A percentile compares a stretch with the other conserved stretches of the same genome.
Evolutionary conservation across 2,329 filamentous ascomycete species (phyloP).

Genomic region (Berkeleyomyces basicola): DNA sequence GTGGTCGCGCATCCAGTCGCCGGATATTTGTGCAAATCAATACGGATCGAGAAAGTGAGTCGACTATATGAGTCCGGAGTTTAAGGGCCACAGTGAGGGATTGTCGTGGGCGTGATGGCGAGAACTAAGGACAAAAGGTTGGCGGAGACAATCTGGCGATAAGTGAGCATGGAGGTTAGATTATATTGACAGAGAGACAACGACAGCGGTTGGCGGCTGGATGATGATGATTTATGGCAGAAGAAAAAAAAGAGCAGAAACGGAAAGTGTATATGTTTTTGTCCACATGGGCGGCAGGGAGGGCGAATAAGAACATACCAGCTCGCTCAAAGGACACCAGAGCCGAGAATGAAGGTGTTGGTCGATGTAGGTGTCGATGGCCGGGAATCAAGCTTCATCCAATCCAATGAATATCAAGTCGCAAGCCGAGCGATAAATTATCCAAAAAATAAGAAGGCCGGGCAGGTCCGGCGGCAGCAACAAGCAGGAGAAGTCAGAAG

Average conservation of each 20-base stretch:
- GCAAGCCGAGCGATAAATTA: not conserved
- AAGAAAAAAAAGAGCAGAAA: too few relatives aligned
- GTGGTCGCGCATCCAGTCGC: conserved; percentile 4
- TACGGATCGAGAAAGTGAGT: not conserved
- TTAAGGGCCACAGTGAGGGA: not conserved
- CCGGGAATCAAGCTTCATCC: not conserved
- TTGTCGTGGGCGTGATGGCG: too few relatives aligned
- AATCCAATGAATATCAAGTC: not conserved
- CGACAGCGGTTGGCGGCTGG: too few relatives aligned
- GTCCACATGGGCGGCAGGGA: too few relatives aligned
- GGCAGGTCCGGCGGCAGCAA: not conserved
- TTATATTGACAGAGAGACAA: too few relatives aligned
- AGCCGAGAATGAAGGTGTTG: not conserved
- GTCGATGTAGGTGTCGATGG: not conserved
- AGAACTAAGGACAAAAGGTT: too few relatives aligned
- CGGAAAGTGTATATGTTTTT: too few relatives aligned
- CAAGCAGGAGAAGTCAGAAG: not conserved
- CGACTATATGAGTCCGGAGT: not conserved
- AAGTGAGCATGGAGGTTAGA: too few relatives aligned
- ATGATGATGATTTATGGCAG: too few relatives aligned
- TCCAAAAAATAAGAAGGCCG: not conserved
- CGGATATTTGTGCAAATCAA: not conserved
- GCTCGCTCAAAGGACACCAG: not conserved
- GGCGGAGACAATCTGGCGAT: too few relatives aligned
- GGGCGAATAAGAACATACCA: not conserved